phyloP scores from a whole-genome alignment of 805 yeast species.

The Cyberlindnera nakhonratchasimensis region DNA sequence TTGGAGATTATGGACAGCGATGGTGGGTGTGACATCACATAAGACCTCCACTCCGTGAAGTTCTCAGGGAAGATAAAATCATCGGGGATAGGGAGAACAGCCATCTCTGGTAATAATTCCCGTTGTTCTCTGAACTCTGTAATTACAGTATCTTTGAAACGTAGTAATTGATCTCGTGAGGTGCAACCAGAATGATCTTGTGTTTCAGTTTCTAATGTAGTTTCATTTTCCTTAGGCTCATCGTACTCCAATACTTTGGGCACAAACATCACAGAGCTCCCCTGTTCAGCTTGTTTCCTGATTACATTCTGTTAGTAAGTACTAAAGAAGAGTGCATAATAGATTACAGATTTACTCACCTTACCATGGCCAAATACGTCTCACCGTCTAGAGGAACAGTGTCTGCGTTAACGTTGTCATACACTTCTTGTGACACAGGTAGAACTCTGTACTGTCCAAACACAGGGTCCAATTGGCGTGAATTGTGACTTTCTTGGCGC shows the following conservation, averaged over 20 bases:
- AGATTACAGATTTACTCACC: slow-evolving; percentile 7
- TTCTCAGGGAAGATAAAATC: slow-evolving; percentile 23
- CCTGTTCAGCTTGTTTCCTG: slow-evolving; percentile 13
- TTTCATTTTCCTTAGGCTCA: slow-evolving; percentile 1
- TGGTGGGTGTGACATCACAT: slow-evolving; percentile 18
- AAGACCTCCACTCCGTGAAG: slow-evolving; percentile 27
- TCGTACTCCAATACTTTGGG: slow-evolving; percentile 2
- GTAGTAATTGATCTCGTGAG: neutral
- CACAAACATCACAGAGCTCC: slow-evolving; percentile 12
- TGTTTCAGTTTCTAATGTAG: neutral
- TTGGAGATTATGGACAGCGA: slow-evolving; percentile 15
- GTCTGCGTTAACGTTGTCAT: slow-evolving; percentile 14
- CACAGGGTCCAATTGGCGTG: slow-evolving; percentile 21
- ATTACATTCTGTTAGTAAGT: slow-evolving; percentile 2
- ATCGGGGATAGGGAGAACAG: slow-evolving; percentile 14
- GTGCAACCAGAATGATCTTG: neutral
- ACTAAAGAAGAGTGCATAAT: neutral
- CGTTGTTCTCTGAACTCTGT: slow-evolving; percentile 10
- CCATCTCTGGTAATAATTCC: slow-evolving; percentile 12
- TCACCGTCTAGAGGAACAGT: slow-evolving; percentile 26
- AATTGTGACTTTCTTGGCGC: slow-evolving; percentile 2
- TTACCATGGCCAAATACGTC: slow-evolving; percentile 27
- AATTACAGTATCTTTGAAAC: slow-evolving; percentile 5
- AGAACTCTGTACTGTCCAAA: slow-evolving; percentile 26
- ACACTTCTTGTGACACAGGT: slow-evolving; percentile 20